Conservation (phyloP, 345 rosid genomes). For the Brassica incana region DNA sequence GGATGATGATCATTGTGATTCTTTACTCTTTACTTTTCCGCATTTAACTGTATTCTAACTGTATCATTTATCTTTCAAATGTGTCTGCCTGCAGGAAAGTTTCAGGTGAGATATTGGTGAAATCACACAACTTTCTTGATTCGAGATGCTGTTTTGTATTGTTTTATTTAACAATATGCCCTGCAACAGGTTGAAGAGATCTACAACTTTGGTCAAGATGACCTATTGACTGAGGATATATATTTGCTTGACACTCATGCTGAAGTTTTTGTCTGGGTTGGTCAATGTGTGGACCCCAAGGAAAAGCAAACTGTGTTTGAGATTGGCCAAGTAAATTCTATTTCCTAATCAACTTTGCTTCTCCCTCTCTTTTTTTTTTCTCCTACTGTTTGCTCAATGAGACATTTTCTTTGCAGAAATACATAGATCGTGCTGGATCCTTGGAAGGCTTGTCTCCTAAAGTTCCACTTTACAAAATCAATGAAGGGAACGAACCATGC, state of each 20-base stretch:
- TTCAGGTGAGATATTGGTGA: conserved; percentile 67
- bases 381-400: conserved; percentile 16
- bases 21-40: neutral
- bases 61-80: conserved; percentile 17
- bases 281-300: conserved; percentile 73
- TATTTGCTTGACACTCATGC: conserved; percentile 89
- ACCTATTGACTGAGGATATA: conserved; percentile 87
- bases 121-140: conserved; percentile 3
- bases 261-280: conserved; percentile 97
- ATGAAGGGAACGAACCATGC: conserved; percentile 98
- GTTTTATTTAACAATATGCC: conserved; percentile 7
- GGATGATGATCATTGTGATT: neutral
- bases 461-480: conserved; percentile 85
- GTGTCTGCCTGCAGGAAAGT: conserved; percentile 62
- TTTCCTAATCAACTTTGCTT: conserved; percentile 1
- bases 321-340: conserved; percentile 75
- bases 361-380: neutral
- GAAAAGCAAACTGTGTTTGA: conserved; percentile 93
- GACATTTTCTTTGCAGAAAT: conserved; percentile 59
- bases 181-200: conserved; percentile 80
- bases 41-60: conserved; percentile 24
- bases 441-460: conserved; percentile 79
- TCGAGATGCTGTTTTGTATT: neutral
- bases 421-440: conserved; percentile 69
- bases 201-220: conserved; percentile 88